Evolutionary conservation across 805 yeast species (phyloP).

Genomic region (Myxozyma vanderwaltii): DNA sequence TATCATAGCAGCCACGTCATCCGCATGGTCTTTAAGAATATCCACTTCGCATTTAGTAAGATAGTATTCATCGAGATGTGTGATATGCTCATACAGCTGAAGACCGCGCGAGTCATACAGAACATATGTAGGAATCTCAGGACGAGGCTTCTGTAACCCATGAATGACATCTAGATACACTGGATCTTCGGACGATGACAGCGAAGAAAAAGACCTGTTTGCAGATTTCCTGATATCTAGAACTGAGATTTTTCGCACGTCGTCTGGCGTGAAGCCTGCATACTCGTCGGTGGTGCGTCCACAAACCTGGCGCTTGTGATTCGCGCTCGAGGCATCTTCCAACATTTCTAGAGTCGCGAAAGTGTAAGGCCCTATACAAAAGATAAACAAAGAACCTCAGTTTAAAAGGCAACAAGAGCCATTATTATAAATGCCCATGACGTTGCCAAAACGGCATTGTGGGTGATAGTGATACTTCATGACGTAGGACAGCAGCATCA

Average conservation of each 20-base stretch:
- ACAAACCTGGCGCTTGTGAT: no score
- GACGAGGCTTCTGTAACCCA: neutral
- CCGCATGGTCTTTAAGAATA: constrained; percentile 18
- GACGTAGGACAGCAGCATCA: no score
- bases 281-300: neutral
- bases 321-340: no score
- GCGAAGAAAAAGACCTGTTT: neutral
- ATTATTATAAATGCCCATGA: no score
- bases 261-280: neutral
- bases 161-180: neutral
- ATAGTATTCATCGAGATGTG: constrained; percentile 29
- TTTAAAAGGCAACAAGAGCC: no score
- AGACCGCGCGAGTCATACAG: constrained; percentile 35
- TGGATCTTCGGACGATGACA: neutral
- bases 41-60: constrained; percentile 25
- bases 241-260: neutral
- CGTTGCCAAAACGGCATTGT: no score
- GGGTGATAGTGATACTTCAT: no score
- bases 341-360: no score
- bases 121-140: constrained; percentile 27
- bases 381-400: no score
- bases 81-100: constrained; percentile 33
- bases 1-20: constrained; percentile 24
- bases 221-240: neutral
- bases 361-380: no score